Percentiles rank a stretch among this genome's conserved stretches.
Evolutionary conservation across 2,329 filamentous ascomycete genomes (phyloP).

Genomic region (Amylocarpus encephaloides): DNA sequence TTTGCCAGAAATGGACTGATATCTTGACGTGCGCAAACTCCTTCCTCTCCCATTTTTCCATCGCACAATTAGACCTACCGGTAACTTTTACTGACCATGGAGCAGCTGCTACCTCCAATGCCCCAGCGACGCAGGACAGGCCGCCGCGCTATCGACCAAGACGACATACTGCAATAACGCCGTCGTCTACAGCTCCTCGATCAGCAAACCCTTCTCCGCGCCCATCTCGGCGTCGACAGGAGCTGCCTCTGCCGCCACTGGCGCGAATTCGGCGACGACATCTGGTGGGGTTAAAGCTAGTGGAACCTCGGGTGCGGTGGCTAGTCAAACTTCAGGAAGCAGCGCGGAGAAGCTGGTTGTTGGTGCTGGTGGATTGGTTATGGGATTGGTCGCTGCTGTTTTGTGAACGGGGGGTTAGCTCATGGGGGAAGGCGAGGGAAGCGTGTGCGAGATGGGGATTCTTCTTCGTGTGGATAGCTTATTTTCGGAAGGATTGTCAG

Average conservation of each 20-base stretch:
- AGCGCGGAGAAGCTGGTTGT: constrained; percentile 14
- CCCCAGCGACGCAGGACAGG: constrained; percentile 39
- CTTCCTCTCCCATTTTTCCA: constrained; percentile 2
- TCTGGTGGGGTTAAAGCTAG: constrained; percentile 2
- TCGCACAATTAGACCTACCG: constrained; percentile 7
- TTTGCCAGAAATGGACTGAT: constrained; percentile 49
- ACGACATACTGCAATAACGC: constrained; percentile 25
- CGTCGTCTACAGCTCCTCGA: constrained; percentile 14
- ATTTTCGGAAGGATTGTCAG: too few species aligned
- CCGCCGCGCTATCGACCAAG: constrained; percentile 12
- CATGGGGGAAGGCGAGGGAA: neutral
- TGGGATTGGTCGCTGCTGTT: constrained; percentile 21
- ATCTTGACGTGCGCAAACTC: constrained; percentile 40
- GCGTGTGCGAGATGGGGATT: neutral
- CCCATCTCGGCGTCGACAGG: constrained; percentile 11
- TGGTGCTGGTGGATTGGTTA: constrained; percentile 17
- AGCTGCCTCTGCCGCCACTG: constrained; percentile 1
- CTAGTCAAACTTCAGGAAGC: constrained; percentile 12
- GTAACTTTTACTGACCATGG: too few species aligned
- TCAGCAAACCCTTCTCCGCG: constrained; percentile 17
- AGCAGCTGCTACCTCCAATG: constrained; percentile 58
- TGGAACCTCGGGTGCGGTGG: constrained; percentile 4
- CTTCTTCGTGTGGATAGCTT: too few species aligned
- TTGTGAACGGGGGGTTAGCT: constrained; percentile 10
- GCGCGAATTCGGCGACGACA: constrained; percentile 1